Conservation (phyloP, 768 basidiomycete genomes). For the Tricholoma bakamatsutake region DNA sequence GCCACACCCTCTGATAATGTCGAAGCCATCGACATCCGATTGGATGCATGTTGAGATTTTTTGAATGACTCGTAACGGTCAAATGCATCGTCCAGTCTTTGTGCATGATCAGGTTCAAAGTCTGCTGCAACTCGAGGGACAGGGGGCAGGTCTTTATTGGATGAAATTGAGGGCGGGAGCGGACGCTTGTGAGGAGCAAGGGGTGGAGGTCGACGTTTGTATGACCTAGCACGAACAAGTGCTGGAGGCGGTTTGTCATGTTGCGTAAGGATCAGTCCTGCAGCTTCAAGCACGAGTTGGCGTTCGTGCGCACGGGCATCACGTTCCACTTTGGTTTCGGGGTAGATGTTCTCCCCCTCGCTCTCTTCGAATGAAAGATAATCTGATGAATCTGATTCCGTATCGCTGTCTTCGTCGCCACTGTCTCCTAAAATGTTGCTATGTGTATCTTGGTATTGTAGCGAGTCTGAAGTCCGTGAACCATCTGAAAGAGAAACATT, state of each 20-base stretch:
- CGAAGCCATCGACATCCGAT: constrained; percentile 61
- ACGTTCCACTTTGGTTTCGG: constrained; percentile 44
- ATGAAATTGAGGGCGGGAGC: constrained; percentile 18
- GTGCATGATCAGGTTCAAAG: constrained; percentile 28
- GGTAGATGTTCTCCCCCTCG: constrained; percentile 27
- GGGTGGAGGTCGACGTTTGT: constrained; percentile 39
- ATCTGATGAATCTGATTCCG: constrained; percentile 26
- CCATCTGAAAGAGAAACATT: background rate
- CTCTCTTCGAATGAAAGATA: constrained; percentile 34
- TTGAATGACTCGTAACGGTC: constrained; percentile 85
- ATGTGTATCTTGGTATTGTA: background rate
- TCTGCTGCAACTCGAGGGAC: constrained; percentile 31
- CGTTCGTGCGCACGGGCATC: constrained; percentile 69
- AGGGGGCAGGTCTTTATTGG: constrained; percentile 50
- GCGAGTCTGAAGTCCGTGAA: background rate
- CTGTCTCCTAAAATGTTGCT: constrained; percentile 10
- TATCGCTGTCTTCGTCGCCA: constrained; percentile 25
- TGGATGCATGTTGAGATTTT: constrained; percentile 34
- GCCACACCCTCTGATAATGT: constrained; percentile 38
- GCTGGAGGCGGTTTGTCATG: constrained; percentile 47
- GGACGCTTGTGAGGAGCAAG: constrained; percentile 35
- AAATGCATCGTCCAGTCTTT: constrained; percentile 74
- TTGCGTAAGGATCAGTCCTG: constrained; percentile 74
- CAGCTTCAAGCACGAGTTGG: constrained; percentile 79
- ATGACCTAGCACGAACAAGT: constrained; percentile 26